Conservation (phyloP, 2,329 filamentous ascomycete species). For the Chrysoporthe puriensis region DNA sequence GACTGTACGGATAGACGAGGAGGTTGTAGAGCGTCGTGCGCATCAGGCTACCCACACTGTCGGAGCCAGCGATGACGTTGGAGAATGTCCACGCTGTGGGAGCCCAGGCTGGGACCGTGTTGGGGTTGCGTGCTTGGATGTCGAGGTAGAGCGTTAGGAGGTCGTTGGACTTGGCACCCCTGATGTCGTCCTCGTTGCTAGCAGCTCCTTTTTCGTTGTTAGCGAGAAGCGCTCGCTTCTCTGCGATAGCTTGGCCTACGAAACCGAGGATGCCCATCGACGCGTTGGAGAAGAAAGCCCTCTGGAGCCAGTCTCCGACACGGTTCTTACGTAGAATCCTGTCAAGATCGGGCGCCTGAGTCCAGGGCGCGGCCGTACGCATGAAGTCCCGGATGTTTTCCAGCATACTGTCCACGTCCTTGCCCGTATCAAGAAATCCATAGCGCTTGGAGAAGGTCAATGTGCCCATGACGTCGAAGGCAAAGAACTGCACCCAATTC, state of each 20-base stretch:
- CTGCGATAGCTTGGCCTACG: no score
- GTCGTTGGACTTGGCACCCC: no score
- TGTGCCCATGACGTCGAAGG: constrained; percentile 55
- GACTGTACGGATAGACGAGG: constrained; percentile 33
- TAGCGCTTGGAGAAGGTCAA: constrained; percentile 55
- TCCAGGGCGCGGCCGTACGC: constrained; percentile 49
- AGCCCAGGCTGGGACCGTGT: constrained; percentile 30
- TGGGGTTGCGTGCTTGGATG: constrained; percentile 18
- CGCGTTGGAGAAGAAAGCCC: no score
- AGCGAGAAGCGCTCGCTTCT: no score
- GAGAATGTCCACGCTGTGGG: constrained; percentile 38
- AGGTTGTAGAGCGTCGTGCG: constrained; percentile 36
- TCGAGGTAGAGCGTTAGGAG: no score
- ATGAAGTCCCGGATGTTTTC: constrained; percentile 55
- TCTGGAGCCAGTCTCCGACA: no score
- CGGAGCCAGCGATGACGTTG: constrained; percentile 36
- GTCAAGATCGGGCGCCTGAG: no score
- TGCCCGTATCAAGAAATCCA: constrained; percentile 53
- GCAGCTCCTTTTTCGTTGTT: no score
- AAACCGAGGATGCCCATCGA: no score
- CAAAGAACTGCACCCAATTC: constrained; percentile 47
- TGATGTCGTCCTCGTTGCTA: no score
- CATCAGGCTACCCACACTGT: constrained; percentile 37
- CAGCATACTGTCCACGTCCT: constrained; percentile 54
- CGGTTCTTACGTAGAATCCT: no score